phyloP scores from a whole-genome alignment of 768 basidiomycete genomes.

The Tremella yokohamensis region DNA sequence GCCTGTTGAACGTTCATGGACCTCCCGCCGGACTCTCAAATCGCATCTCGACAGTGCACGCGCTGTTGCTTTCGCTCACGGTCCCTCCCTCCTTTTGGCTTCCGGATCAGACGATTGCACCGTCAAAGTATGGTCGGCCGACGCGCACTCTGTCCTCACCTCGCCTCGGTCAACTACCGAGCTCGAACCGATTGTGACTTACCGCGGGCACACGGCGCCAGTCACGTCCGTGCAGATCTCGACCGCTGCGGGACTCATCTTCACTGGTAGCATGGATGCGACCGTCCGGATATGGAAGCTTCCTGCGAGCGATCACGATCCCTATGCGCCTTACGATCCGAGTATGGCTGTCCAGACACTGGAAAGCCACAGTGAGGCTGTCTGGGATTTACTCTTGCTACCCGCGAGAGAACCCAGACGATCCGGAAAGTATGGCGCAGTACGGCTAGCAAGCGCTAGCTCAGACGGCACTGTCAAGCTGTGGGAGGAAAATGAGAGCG shows the following conservation, averaged over 20 bases:
- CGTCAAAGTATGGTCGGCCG: constrained; percentile 92
- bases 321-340: constrained; percentile 87
- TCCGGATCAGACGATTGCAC: constrained; percentile 93
- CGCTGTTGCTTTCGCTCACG: constrained; percentile 69
- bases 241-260: constrained; percentile 63
- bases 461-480: constrained; percentile 90
- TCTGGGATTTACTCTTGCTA: constrained; percentile 89
- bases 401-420: constrained; percentile 56
- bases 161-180: constrained; percentile 54
- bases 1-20: constrained; percentile 65
- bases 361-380: constrained; percentile 89
- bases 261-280: constrained; percentile 88
- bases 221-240: constrained; percentile 74
- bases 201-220: constrained; percentile 86
- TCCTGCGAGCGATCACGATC: constrained; percentile 71
- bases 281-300: constrained; percentile 88
- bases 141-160: constrained; percentile 53
- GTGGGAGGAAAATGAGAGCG: constrained; percentile 76
- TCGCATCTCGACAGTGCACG: constrained; percentile 95
- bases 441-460: constrained; percentile 79
- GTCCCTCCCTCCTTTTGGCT: constrained; percentile 81
- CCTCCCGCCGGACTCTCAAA: constrained; percentile 76
- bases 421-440: constrained; percentile 50
- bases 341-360: constrained; percentile 71
- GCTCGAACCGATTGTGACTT: constrained; percentile 85